Evolutionary conservation across 306 rosid genomes (phyloP), one percentile per base, ranked within the genome.

Genomic region (Acacia confusa): DNA sequence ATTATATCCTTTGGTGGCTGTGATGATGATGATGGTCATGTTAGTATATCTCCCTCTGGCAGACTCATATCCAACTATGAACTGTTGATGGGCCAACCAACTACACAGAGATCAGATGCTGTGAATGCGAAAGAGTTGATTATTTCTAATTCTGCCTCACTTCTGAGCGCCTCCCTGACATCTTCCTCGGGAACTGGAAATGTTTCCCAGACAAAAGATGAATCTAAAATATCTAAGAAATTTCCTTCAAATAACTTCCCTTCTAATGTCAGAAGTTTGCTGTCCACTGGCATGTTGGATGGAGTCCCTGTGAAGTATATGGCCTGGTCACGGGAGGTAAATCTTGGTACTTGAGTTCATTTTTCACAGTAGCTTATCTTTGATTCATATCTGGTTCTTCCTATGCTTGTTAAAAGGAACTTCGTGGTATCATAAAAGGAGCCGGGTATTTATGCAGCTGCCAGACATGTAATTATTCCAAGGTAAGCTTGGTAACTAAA

Each of bases 291-390:
- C 58, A 87, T 89, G 89, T 88, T 89, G 74, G 92, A 89, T 82
- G 93, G 91, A 75, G 91, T 89, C 43, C 84, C 93, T 60, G 93
- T 89, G 52, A 89, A 85, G 82, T 89, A 87, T 73, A 82, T 82
- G 76, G 85, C 93, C 38, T 89, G 93, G 93, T 87, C 93, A 1
- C 80, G 88, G 85, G 91, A 89, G 91, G 93, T 87, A 87, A 83
- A 84, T 63, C 74, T 63, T 47, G 36, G 79, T 75, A 60, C 68
- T 75, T 64, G 71, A 76, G 81, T 82, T 82, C 71, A 53, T 74
- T 69, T 74, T 68, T 61, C 38, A 78, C 58, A 36, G 70, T 83
- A 53, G 64, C 32, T 70, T 44, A 75, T 79, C 64, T 80, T 70
- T 70, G 60, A 72, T 89, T 80, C 83, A 32, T 73, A 14, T 82